Evolutionary conservation across 257 asterid species (phyloP).

Genomic region (Scutellaria minor): DNA sequence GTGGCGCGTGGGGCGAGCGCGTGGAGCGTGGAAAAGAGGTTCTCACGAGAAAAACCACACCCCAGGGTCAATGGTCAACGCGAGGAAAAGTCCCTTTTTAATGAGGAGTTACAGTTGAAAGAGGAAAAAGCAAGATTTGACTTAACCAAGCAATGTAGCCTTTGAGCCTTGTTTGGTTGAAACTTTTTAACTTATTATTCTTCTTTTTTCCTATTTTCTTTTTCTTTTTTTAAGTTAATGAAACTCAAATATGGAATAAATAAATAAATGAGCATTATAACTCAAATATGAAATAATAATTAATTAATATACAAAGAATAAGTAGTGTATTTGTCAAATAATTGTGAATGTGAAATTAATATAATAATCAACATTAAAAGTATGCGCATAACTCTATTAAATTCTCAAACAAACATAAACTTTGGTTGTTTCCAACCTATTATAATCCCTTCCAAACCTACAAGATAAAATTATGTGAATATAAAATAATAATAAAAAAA

Average conservation of each 20-base stretch:
- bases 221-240: no score
- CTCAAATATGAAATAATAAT: no score
- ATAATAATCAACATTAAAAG: no score
- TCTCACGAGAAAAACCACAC: constrained; percentile 52
- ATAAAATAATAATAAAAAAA: not conserved
- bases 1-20: constrained; percentile 33
- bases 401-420: no score
- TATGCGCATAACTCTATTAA: no score
- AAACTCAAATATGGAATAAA: no score
- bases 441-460: no score
- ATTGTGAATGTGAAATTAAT: no score
- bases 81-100: constrained; percentile 40
- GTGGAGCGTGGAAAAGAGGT: not conserved
- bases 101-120: constrained; percentile 49
- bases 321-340: no score
- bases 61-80: constrained; percentile 56
- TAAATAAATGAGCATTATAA: no score
- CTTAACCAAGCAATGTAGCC: constrained; percentile 36
- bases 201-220: not conserved
- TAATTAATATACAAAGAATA: no score
- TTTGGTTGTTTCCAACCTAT: no score
- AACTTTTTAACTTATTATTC: not conserved
- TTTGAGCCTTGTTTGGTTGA: constrained; percentile 39
- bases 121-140: constrained; percentile 42
- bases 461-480: not conserved